A percentile compares a stretch with the other conserved stretches of the same genome.
phyloP scores from a whole-genome alignment of 345 rosid species.

The Acer saccharum region DNA sequence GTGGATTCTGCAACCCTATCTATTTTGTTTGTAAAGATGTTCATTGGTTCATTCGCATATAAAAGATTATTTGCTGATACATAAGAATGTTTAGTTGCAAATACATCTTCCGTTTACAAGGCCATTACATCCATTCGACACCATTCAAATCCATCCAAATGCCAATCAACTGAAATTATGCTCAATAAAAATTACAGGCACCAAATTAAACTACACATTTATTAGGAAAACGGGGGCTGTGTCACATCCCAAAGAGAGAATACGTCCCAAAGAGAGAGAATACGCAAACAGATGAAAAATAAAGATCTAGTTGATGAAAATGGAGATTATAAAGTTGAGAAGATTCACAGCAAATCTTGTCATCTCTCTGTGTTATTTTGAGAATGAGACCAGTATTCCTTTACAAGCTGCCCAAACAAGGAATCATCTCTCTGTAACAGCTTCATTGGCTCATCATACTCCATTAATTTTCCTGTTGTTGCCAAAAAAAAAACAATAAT shows the following conservation, averaged over 20 bases:
- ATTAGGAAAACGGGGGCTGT: too few species aligned
- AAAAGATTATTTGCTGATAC: too few species aligned
- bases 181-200: too few species aligned
- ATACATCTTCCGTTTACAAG: not conserved
- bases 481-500: not conserved
- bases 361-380: not conserved
- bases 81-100: not conserved
- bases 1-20: not conserved
- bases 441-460: constrained; percentile 42
- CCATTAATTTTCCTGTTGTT: constrained; percentile 43
- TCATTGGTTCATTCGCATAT: too few species aligned
- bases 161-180: too few species aligned
- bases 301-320: too few species aligned
- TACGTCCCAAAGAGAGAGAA: too few species aligned
- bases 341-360: not conserved
- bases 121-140: not conserved
- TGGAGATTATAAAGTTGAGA: not conserved
- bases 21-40: too few species aligned
- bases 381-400: constrained; percentile 32
- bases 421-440: constrained; percentile 40
- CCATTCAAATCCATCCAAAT: too few species aligned
- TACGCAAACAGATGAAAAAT: too few species aligned
- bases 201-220: too few species aligned
- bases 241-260: too few species aligned
- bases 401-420: constrained; percentile 42